These are phyloP conservation scores for Phytopythium delawarense DNA, from an alignment of 352 stramenopile species.

Conservation along the genomic window DNA sequence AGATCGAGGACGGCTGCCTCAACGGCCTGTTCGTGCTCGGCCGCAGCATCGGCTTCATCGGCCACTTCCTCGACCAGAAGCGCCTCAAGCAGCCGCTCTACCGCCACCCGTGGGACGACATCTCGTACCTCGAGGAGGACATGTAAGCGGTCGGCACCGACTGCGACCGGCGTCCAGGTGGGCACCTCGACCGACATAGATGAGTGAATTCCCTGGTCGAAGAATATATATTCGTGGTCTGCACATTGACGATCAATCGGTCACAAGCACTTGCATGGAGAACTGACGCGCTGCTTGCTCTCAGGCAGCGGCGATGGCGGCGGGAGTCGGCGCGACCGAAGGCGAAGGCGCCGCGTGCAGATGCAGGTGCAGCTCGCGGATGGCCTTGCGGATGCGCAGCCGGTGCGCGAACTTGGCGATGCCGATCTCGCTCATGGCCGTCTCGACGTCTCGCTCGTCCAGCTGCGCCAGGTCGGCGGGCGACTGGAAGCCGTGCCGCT, in stretches of 20 bases:
- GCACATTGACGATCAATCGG: background rate
- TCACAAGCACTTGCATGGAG: background rate
- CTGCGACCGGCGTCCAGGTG: background rate
- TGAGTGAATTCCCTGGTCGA: background rate
- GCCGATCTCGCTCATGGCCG: conserved; percentile 69
- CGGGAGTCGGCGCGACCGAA: background rate
- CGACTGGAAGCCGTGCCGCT: conserved; percentile 59
- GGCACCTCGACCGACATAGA: background rate
- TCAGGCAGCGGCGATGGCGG: background rate
- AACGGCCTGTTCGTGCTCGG: conserved; percentile 93
- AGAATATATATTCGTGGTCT: conserved; percentile 2
- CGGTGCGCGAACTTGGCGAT: conserved; percentile 77
- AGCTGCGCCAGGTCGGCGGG: conserved; percentile 56
- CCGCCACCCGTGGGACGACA: conserved; percentile 96
- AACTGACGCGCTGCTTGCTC: background rate
- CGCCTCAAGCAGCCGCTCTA: conserved; percentile 97
- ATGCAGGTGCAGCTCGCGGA: conserved; percentile 44
- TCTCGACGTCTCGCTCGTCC: conserved; percentile 64
- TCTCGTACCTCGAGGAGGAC: conserved; percentile 92
- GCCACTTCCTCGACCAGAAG: conserved; percentile 97
- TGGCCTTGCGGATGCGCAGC: conserved; percentile 63
- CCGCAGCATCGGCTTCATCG: conserved; percentile 90
- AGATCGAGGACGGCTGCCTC: conserved; percentile 94
- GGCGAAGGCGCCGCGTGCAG: conserved; percentile 14
- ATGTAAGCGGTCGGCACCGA: conserved; percentile 26